Evolutionary conservation across 352 stramenopile genomes (phyloP).

Genomic region (Phytopythium ostracodes): DNA sequence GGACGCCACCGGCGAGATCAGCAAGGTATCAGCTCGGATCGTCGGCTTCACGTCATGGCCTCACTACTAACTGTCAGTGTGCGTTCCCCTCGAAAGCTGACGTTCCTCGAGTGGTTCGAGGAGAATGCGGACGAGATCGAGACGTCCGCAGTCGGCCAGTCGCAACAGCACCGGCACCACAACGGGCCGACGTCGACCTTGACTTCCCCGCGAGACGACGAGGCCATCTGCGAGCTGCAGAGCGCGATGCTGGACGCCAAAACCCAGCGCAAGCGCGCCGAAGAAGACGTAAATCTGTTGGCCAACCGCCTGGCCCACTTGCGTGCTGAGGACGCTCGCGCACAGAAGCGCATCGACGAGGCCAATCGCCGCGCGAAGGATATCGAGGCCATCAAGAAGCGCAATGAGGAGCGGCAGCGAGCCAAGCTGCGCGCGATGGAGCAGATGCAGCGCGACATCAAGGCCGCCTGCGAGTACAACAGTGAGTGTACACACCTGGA

Average conservation of each 20-base stretch:
- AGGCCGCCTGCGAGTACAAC: constrained; percentile 44
- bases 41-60: neutral
- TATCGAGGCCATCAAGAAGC: constrained; percentile 56
- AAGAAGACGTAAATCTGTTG: constrained; percentile 54
- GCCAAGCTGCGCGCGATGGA: constrained; percentile 46
- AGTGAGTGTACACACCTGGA: constrained; percentile 20
- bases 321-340: constrained; percentile 44
- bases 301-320: constrained; percentile 63
- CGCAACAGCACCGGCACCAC: neutral
- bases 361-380: constrained; percentile 53
- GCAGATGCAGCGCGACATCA: constrained; percentile 54
- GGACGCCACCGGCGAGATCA: constrained; percentile 58
- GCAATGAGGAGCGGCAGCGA: constrained; percentile 47
- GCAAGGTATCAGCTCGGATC: constrained; percentile 20
- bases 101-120: constrained; percentile 76
- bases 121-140: constrained; percentile 62
- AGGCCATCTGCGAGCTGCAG: constrained; percentile 31
- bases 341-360: constrained; percentile 66
- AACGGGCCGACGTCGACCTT: neutral
- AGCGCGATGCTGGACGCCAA: constrained; percentile 63
- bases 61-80: neutral
- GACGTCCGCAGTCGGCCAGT: neutral
- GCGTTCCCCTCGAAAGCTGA: constrained; percentile 17
- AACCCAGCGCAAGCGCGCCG: constrained; percentile 48
- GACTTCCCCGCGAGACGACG: constrained; percentile 19